These are phyloP conservation scores for Cystobasidiopsis lactophilus DNA, from an alignment of 768 basidiomycete species.

Conservation along the genomic window DNA sequence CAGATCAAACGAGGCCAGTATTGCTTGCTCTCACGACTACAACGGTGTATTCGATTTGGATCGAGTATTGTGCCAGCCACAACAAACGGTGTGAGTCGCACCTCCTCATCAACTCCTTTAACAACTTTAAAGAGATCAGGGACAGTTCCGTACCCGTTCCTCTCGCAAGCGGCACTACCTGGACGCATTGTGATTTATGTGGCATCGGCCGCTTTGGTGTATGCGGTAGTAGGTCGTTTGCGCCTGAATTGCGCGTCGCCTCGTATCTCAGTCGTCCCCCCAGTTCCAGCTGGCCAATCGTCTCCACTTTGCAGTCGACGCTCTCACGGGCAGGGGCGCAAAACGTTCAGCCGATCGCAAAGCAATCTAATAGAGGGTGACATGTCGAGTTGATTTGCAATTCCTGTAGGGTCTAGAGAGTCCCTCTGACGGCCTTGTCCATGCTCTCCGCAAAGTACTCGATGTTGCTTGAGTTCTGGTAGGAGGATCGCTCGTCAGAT, in stretches of 20 bases:
- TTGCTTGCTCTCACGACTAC: not conserved
- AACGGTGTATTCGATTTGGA: not conserved
- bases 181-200: not conserved
- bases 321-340: not conserved
- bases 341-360: too few relatives aligned
- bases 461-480: conserved; percentile 60
- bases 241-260: too few relatives aligned
- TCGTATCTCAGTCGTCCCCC: too few relatives aligned
- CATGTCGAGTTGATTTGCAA: too few relatives aligned
- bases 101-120: not conserved
- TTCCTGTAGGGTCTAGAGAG: too few relatives aligned
- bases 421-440: conserved; percentile 56
- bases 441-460: conserved; percentile 77
- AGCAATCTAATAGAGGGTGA: too few relatives aligned
- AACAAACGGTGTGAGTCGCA: not conserved
- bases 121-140: not conserved
- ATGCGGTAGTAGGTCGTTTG: too few relatives aligned
- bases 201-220: too few relatives aligned
- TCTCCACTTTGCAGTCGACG: not conserved
- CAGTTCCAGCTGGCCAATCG: not conserved
- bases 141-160: not conserved
- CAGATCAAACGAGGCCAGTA: not conserved
- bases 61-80: not conserved
- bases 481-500: conserved; percentile 87
- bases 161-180: not conserved